Base-by-base conservation (phyloP, 2,329 filamentous ascomycete species). In the Colletotrichum somersetense region DNA sequence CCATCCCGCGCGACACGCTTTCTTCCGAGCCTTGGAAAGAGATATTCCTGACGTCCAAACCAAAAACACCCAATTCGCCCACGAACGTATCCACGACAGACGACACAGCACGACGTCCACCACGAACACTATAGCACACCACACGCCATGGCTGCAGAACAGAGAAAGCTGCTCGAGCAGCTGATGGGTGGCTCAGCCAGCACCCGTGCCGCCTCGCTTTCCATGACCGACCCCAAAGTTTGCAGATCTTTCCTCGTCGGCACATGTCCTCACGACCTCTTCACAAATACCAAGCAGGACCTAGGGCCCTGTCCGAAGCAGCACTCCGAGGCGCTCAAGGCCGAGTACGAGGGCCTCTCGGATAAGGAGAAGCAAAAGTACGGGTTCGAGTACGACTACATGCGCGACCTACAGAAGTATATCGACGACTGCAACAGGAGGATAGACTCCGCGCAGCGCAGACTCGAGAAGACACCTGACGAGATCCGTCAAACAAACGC, bases 201-300 rank as follows among this genome's bases (percentile, higher is more conserved):
- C 71, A 91, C 92, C 61, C 93, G 92, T 84, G 91, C 91, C 76
- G 89, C 93, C 50, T 93, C 97, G 81, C 89, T 98, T 77, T 92
- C 92, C 75, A 92, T 99, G 77, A 96, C 91, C 72, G 96, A 98
- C 82, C 89, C 74, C 53, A 75, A 74, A 68, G 74, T 73, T 8
- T 75, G 73, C 66, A 69, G 74, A 65, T 75, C 74, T 52, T 75
- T 74, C 71, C 64, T 75, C 48, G 74, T 68, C 62, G 74, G 73
- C 58, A 75, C 73, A 46, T 74, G 73, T 48, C 74, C 73, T 46
- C 74, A 74, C 86, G 96, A 99, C 81, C 94, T 99, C 79, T 99
- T 99, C 88, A 99, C 96, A 75, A 99, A 99, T 85, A 99, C 96
- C 57, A 98, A 98, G 85, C 95, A 98, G 87, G 96, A 99, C 81